A percentile compares a stretch with the other conserved stretches of the same genome.
Evolutionary conservation across 371 early-diverging fungal genomes (phyloP).

Genomic region (Rhizopus arrhizus): DNA sequence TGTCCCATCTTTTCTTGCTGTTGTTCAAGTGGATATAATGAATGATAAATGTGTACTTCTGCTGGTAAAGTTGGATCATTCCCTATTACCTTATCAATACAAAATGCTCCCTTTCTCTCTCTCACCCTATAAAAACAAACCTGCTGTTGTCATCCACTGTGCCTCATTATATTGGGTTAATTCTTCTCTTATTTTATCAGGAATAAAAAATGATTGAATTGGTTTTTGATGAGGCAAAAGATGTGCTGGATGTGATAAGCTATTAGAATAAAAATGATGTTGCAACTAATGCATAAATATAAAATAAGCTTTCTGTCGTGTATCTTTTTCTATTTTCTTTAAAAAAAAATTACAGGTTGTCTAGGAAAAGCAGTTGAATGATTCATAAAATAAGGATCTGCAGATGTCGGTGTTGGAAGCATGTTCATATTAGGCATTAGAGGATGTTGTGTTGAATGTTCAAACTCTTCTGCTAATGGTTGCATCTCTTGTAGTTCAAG

Average conservation of each 20-base stretch:
- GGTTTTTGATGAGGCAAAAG: slow-evolving; percentile 75
- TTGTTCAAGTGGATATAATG: slow-evolving; percentile 76
- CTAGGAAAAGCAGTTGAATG: slow-evolving; percentile 34
- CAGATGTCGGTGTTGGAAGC: slow-evolving; percentile 19
- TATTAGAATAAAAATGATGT: slow-evolving; percentile 77
- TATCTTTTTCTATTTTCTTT: not conserved
- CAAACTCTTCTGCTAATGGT: not conserved
- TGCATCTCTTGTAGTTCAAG: not conserved
- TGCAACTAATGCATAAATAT: slow-evolving; percentile 54
- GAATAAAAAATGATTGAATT: slow-evolving; percentile 80
- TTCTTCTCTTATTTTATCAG: slow-evolving; percentile 82
- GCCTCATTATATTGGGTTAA: slow-evolving; percentile 77
- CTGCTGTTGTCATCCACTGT: slow-evolving; percentile 59
- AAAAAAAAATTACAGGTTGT: slow-evolving; percentile 41
- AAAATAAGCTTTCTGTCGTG: not conserved
- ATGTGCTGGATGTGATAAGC: slow-evolving; percentile 70
- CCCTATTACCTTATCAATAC: slow-evolving; percentile 26
- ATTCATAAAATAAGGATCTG: slow-evolving; percentile 47
- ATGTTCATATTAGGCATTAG: slow-evolving; percentile 19
- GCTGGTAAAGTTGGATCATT: slow-evolving; percentile 62
- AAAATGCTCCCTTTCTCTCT: slow-evolving; percentile 1
- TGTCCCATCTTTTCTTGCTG: slow-evolving; percentile 29
- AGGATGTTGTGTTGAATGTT: not conserved
- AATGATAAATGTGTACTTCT: slow-evolving; percentile 57
- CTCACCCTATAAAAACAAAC: slow-evolving; percentile 25